A percentile compares a stretch with the other conserved stretches of the same genome.
phyloP scores from a whole-genome alignment of 1,284 basidiomycete genomes.

The Ganoderma sinense region DNA sequence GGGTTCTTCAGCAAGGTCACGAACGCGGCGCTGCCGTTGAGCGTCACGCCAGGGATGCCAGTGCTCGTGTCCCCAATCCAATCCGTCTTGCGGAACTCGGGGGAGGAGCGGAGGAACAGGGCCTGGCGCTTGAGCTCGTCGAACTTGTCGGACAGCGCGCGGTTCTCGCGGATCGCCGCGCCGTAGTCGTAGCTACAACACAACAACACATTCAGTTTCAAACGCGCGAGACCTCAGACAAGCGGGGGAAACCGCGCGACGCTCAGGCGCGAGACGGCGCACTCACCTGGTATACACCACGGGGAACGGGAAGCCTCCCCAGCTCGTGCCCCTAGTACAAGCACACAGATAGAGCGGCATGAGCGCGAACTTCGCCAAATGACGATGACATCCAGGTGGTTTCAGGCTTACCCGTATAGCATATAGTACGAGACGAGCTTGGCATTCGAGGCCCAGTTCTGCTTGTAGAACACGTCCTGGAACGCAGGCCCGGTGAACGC shows the following conservation, averaged over 20 bases:
- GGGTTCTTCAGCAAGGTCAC: slow-evolving; percentile 74
- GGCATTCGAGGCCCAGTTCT: slow-evolving; percentile 79
- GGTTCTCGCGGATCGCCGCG: slow-evolving; percentile 70
- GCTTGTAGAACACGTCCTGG: slow-evolving; percentile 76
- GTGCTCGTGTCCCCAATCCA: slow-evolving; percentile 68
- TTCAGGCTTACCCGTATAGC: slow-evolving; percentile 76
- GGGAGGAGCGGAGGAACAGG: slow-evolving; percentile 77
- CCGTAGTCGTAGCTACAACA: slow-evolving; percentile 72
- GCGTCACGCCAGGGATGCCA: slow-evolving; percentile 49
- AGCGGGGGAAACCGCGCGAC: no score
- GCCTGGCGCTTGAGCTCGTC: slow-evolving; percentile 79
- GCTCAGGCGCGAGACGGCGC: no score
- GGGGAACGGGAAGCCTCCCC: slow-evolving; percentile 78
- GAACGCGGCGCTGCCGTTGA: slow-evolving; percentile 57
- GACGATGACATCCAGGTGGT: no score
- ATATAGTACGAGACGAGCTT: slow-evolving; percentile 84
- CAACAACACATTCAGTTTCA: no score
- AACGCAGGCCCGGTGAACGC: slow-evolving; percentile 76
- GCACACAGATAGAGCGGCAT: no score
- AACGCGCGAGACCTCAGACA: no score
- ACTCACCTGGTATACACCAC: slow-evolving; percentile 59
- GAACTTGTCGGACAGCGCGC: slow-evolving; percentile 73
- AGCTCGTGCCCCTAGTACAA: slow-evolving; percentile 84
- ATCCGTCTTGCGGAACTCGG: slow-evolving; percentile 80
- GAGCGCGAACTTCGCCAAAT: no score